Evolutionary conservation across 345 rosid genomes (phyloP).

Genomic region (Raphanus sativus): DNA sequence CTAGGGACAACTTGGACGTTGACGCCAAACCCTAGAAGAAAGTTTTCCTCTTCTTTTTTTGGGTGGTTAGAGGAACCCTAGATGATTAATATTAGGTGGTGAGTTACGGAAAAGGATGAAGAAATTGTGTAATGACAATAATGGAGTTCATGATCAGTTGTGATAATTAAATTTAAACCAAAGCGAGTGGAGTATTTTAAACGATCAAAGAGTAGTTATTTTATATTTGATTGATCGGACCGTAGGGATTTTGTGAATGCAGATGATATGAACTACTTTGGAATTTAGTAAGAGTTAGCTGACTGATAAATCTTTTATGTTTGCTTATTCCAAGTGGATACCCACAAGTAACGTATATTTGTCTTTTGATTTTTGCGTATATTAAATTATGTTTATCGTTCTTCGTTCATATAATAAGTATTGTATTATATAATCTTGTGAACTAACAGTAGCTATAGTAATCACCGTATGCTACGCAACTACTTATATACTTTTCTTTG

Average conservation of each 20-base stretch:
- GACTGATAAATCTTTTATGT: slow-evolving; percentile 30
- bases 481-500: neutral
- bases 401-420: neutral
- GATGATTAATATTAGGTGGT: slow-evolving; percentile 40
- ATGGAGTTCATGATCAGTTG: slow-evolving; percentile 30
- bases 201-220: slow-evolving; percentile 1
- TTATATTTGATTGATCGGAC: slow-evolving; percentile 20
- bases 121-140: slow-evolving; percentile 23
- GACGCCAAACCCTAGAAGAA: slow-evolving; percentile 33
- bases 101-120: slow-evolving; percentile 24
- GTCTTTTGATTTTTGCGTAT: neutral
- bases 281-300: slow-evolving; percentile 38
- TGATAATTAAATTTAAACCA: neutral
- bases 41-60: neutral
- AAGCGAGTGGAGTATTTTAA: slow-evolving; percentile 30
- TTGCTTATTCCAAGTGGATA: slow-evolving; percentile 33
- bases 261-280: slow-evolving; percentile 16
- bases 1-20: slow-evolving; percentile 13
- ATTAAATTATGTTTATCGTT: neutral
- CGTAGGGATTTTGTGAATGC: slow-evolving; percentile 18
- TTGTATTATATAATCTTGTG: neutral
- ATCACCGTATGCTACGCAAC: neutral
- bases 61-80: slow-evolving; percentile 38
- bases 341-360: slow-evolving; percentile 22
- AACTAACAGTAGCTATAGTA: neutral